Conservation (phyloP, 495 filamentous ascomycete species). For the Pyronema domesticum region DNA sequence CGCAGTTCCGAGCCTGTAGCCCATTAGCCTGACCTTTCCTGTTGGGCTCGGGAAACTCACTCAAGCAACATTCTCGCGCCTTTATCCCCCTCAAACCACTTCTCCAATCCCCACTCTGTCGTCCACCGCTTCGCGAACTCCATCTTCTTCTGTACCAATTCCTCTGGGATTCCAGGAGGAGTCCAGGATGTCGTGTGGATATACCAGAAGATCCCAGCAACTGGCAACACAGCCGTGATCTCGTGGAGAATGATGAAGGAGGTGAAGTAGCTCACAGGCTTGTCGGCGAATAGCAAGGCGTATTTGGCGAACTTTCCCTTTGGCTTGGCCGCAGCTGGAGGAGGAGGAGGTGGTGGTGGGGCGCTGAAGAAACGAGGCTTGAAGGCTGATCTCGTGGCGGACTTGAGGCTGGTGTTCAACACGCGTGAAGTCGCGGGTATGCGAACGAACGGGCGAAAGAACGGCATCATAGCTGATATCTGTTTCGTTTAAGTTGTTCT, state of each 20-base stretch:
- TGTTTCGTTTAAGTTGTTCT: no score
- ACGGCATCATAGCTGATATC: no score
- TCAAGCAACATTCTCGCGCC: conserved; percentile 23
- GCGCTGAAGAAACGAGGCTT: background rate
- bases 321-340: conserved; percentile 15
- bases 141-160: conserved; percentile 13
- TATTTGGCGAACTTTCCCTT: conserved; percentile 45
- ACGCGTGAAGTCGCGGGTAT: background rate
- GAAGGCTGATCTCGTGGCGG: no score
- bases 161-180: conserved; percentile 14
- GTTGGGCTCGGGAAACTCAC: conserved; percentile 23
- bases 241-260: conserved; percentile 87
- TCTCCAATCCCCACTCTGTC: conserved; percentile 12
- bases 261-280: conserved; percentile 64
- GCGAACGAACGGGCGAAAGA: no score
- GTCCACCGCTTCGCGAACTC: conserved; percentile 4
- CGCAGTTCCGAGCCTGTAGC: conserved; percentile 57
- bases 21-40: conserved; percentile 36
- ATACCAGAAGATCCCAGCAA: conserved; percentile 51
- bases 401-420: no score
- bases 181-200: conserved; percentile 48
- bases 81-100: conserved; percentile 11
- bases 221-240: conserved; percentile 63
- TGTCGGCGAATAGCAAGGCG: conserved; percentile 47
- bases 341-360: background rate